Evolutionary conservation across 495 filamentous ascomycete species (phyloP), one percentile per base, ranked within the genome.

Genomic region (Neurospora sp.): DNA sequence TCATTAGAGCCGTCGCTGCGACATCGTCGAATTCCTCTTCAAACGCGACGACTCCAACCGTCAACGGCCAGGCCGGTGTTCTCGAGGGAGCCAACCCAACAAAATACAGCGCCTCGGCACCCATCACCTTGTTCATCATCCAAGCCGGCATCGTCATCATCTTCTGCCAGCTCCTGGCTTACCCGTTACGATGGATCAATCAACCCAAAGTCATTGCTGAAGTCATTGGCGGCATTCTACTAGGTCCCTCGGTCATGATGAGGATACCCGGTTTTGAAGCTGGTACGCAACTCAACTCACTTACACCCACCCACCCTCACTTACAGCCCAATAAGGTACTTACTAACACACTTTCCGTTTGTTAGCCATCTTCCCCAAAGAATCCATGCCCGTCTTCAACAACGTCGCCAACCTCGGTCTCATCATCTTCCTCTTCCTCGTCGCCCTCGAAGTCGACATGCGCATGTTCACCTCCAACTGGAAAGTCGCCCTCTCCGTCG

Each of bases 161-260:
- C 70, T 89, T 97, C 79, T 96, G 93, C 81, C 92, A 93, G 59
- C 76, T 96, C 42, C 86, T 98, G 43, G 81, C 85, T 69, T 86
- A 79, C 77, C 96, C 95, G 31, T 88, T 98, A 10, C 94, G 93
- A 71, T 92, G 91, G 78, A 83, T 98, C 66, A 91, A 92, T 71
- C 95, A 98, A 79, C 95, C 95, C 69, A 89, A 92, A 73, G 95
- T 98, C 73, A 99, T 99, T 77, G 93, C 96, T 54, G 96, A 98
- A 87, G 93, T 99, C 48, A 91, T 99, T 74, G 94, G 91, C 31
- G 96, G 96, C 71, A 94, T 99, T 77, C 78, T 99, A 6, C 86
- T 99, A 10, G 96, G 94, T 45, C 94, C 93, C 7, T 93, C 92
- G 2, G 93, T 96, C 24, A 87, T 97, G 86, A 92, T 93, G 75